phyloP scores from a whole-genome alignment of 2,329 filamentous ascomycete species.

The Dothistroma septosporum region DNA sequence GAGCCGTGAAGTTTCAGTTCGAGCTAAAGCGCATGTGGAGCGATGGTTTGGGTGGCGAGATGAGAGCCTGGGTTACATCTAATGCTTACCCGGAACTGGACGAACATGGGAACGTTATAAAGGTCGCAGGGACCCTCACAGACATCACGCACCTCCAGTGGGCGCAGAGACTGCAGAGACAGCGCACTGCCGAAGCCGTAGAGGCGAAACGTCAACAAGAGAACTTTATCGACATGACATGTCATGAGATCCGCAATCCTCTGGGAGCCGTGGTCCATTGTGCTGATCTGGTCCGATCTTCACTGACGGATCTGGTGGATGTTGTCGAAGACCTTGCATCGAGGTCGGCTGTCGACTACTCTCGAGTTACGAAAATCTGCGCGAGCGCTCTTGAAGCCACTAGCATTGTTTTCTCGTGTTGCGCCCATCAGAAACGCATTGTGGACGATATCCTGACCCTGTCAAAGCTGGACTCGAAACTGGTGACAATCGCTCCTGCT shows the following conservation, averaged over 20 bases:
- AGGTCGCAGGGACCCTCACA: conserved; percentile 42
- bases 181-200: conserved; percentile 37
- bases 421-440: conserved; percentile 43
- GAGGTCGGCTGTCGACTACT: background rate
- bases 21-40: conserved; percentile 32
- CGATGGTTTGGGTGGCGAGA: conserved; percentile 19
- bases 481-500: conserved; percentile 32
- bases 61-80: conserved; percentile 17
- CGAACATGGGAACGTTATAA: conserved; percentile 35
- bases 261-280: conserved; percentile 37
- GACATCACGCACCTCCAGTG: conserved; percentile 45
- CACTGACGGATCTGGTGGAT: conserved; percentile 11
- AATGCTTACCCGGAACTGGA: conserved; percentile 24
- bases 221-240: conserved; percentile 41
- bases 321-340: conserved; percentile 14
- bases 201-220: conserved; percentile 43
- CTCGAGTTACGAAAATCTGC: conserved; percentile 3
- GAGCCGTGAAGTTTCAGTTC: conserved; percentile 43
- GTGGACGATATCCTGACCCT: conserved; percentile 45
- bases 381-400: conserved; percentile 13
- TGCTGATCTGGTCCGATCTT: conserved; percentile 37
- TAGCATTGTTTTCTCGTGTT: conserved; percentile 42
- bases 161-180: conserved; percentile 40
- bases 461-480: conserved; percentile 40
- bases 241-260: conserved; percentile 33